phyloP scores from a whole-genome alignment of 2,329 filamentous ascomycete genomes.

The Colletotrichum phormii region DNA sequence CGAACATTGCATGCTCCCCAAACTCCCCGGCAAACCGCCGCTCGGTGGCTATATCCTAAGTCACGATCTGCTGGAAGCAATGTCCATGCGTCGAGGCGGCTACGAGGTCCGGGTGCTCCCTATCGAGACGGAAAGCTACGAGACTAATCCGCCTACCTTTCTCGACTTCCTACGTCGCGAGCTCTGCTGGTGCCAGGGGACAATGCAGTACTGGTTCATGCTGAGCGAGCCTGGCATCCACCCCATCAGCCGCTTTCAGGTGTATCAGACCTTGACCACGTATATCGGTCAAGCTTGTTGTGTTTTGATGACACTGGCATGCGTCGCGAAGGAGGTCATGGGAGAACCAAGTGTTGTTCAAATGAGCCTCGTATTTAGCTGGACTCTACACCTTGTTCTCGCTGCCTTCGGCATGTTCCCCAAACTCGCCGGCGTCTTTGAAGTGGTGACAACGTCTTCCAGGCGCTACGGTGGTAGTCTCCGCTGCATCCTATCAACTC shows the following conservation, averaged over 20 bases:
- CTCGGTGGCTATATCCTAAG: neutral
- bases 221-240: neutral
- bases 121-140: neutral
- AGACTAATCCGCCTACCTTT: neutral
- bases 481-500: neutral
- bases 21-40: neutral
- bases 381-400: neutral
- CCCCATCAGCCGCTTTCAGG: neutral
- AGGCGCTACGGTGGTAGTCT: neutral
- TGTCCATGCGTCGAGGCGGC: neutral
- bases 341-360: neutral
- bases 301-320: neutral
- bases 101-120: neutral
- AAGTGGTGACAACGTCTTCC: neutral
- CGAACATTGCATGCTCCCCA: neutral
- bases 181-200: neutral
- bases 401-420: neutral
- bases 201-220: neutral
- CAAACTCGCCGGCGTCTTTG: neutral
- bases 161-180: neutral
- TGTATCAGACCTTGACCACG: neutral
- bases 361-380: neutral
- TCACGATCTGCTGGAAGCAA: neutral
- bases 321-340: neutral
- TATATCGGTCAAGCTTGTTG: neutral